Evolutionary conservation across 148 eudicot genomes (phyloP), one percentile per base, ranked within the genome.

Genomic region (Tetragonia tetragonoides): DNA sequence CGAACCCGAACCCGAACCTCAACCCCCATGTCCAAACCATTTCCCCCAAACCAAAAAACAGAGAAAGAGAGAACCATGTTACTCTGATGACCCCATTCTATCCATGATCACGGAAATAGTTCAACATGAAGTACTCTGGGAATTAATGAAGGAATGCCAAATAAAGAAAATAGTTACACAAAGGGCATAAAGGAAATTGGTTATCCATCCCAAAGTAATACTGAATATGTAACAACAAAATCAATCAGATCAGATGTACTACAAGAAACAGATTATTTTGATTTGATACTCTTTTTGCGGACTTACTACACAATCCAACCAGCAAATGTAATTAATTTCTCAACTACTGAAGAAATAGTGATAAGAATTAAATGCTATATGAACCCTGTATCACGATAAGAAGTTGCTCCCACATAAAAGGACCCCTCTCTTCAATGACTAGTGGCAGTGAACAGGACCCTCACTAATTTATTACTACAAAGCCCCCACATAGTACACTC

Each of bases 241-340:
- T 70, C 74, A 51, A 10, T 14, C 11, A 70, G 21, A 70, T 24
- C 74, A 28, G 34, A 28, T 28, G 34, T 28, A 28, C 1, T 51
- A 15, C 60, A 70, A 23, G 74, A 51, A 70, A 46, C 40, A n/a
- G 21, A 7, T 69, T 39, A n/a, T 46, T 46, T 69, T 72, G 75
- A 72, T 72, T 53, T 18, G 3, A 21, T 23, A 6, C 53, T 71
- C 42, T 28, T 53, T 6, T 34, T 14, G 1, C 1, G 44, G 75
- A 34, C 53, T 53, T 51, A 51, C 39, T 72, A 8, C 38, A 51
- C 18, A 72, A 54, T 18, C 23, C 39, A 20, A 34, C 6, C 44
- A 53, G 21, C 40, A 15, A 28, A 12, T 7, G 23, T 20, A 72
- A 23, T 72, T 28, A 72, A 72, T 72, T 15, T 14, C 44, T 53